These are phyloP conservation scores for Aspergillus ochraceoroseus DNA, from an alignment of 2,329 filamentous ascomycete genomes.

Conservation along the genomic window DNA sequence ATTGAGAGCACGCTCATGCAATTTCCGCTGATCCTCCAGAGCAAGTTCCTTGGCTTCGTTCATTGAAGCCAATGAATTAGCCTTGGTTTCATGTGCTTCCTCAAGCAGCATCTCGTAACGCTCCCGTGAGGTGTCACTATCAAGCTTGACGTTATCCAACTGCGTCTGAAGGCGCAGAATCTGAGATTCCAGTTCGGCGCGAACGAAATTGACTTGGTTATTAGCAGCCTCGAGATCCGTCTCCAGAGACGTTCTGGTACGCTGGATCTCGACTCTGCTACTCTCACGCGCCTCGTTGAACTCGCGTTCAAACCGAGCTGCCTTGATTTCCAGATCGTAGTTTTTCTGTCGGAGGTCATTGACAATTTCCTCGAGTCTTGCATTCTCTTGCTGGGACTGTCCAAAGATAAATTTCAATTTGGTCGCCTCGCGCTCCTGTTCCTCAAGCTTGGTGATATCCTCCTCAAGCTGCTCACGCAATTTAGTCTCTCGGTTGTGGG, in stretches of 20 bases:
- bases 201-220: slow-evolving; percentile 76
- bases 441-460: slow-evolving; percentile 58
- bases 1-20: slow-evolving; percentile 69
- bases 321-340: slow-evolving; percentile 64
- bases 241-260: slow-evolving; percentile 72
- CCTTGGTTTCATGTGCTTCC: slow-evolving; percentile 67
- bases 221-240: slow-evolving; percentile 77
- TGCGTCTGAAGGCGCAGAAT: slow-evolving; percentile 66
- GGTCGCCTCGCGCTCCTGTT: slow-evolving; percentile 69
- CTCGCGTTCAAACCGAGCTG: slow-evolving; percentile 69
- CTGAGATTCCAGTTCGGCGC: slow-evolving; percentile 76
- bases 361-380: slow-evolving; percentile 58
- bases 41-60: slow-evolving; percentile 51
- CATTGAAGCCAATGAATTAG: slow-evolving; percentile 53
- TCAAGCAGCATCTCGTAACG: slow-evolving; percentile 80
- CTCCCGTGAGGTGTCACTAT: slow-evolving; percentile 73
- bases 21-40: slow-evolving; percentile 54
- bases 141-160: slow-evolving; percentile 70
- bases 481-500: slow-evolving; percentile 64
- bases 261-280: slow-evolving; percentile 72
- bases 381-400: slow-evolving; percentile 54
- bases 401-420: slow-evolving; percentile 77
- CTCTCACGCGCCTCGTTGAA: slow-evolving; percentile 78
- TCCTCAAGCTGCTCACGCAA: slow-evolving; percentile 57
- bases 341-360: slow-evolving; percentile 52